These are phyloP conservation scores for Solanum hybrid DNA, from an alignment of 305 asterid species.

Conservation along the genomic window DNA sequence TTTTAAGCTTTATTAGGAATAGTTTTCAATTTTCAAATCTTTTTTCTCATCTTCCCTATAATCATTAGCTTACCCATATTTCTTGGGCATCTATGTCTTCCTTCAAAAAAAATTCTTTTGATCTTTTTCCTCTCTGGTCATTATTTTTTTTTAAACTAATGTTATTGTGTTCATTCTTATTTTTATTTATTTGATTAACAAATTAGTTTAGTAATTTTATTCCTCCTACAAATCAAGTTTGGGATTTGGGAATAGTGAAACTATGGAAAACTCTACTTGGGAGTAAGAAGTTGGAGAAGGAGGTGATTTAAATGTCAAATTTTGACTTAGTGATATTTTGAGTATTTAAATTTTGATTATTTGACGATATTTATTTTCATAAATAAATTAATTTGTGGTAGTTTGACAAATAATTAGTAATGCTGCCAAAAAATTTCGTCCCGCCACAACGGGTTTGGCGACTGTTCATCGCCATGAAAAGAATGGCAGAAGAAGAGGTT, in stretches of 20 bases:
- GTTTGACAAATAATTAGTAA: too few species aligned
- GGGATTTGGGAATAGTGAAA: too few species aligned
- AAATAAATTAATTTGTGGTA: too few species aligned
- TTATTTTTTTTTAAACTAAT: neutral
- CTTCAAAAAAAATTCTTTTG: neutral
- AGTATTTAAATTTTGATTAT: too few species aligned
- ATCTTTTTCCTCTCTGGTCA: neutral
- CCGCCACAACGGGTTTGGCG: too few species aligned
- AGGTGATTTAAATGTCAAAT: neutral
- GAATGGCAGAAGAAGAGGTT: too few species aligned
- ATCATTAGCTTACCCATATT: neutral
- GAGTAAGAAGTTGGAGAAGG: neutral
- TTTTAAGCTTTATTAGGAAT: neutral
- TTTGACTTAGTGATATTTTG: too few species aligned
- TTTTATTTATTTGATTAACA: too few species aligned
- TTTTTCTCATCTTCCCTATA: neutral
- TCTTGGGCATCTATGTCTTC: neutral
- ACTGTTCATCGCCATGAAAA: too few species aligned
- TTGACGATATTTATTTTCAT: too few species aligned
- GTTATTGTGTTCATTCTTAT: neutral
- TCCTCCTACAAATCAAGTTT: neutral
- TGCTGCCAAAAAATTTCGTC: too few species aligned
- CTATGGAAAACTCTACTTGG: neutral
- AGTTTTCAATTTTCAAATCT: neutral
- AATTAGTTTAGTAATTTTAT: too few species aligned